These are phyloP conservation scores for Clitoria ternatea DNA, from an alignment of 306 rosid species.

Conservation along the genomic window DNA sequence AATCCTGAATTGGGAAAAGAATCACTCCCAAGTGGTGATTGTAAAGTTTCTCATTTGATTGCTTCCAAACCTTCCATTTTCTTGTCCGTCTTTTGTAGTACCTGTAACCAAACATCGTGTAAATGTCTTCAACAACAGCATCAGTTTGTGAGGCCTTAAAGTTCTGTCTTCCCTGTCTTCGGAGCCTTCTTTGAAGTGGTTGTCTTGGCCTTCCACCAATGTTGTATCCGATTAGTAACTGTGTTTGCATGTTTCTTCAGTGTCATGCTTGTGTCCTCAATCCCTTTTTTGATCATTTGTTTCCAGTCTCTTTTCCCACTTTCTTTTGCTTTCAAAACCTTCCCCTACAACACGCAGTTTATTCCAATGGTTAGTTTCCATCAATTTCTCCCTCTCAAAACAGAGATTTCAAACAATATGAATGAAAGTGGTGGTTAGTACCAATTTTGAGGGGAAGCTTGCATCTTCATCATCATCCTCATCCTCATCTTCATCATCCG, in stretches of 20 bases:
- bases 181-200: constrained; percentile 45
- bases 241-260: constrained; percentile 65
- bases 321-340: constrained; percentile 57
- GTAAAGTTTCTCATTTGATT: constrained; percentile 22
- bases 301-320: constrained; percentile 56
- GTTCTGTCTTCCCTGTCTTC: constrained; percentile 59
- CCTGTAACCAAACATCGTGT: constrained; percentile 5
- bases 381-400: background rate
- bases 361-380: background rate
- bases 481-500: constrained; percentile 57
- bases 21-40: constrained; percentile 11
- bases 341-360: constrained; percentile 49
- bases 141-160: constrained; percentile 35
- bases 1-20: constrained; percentile 7
- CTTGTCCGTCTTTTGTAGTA: background rate
- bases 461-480: constrained; percentile 42
- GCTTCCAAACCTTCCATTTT: constrained; percentile 4
- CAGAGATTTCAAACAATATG: constrained; percentile 8
- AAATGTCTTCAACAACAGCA: constrained; percentile 1
- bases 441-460: constrained; percentile 67
- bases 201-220: constrained; percentile 60
- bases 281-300: constrained; percentile 45
- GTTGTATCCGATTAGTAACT: constrained; percentile 45
- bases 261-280: constrained; percentile 42
- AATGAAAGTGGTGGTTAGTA: constrained; percentile 26